A percentile compares a stretch with the other conserved stretches of the same genome.
These are phyloP conservation scores for Glonium stellatum DNA, from an alignment of 495 filamentous ascomycete species.

Conservation along the genomic window DNA sequence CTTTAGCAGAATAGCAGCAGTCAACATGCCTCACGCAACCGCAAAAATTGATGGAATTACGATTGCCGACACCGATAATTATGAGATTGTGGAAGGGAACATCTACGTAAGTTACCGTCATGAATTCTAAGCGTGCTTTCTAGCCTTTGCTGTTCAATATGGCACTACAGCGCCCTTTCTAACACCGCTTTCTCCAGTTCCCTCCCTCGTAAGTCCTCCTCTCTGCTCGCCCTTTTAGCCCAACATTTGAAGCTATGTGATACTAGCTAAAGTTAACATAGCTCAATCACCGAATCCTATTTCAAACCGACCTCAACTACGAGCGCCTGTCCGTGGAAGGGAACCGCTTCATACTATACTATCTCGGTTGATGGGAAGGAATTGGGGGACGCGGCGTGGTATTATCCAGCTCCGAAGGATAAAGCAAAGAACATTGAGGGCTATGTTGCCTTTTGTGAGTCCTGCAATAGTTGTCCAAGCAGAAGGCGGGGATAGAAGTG, in stretches of 20 bases:
- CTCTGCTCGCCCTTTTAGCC: no score
- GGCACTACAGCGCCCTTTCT: not conserved
- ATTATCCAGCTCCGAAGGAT: slow-evolving; percentile 54
- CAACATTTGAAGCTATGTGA: no score
- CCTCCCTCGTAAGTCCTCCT: slow-evolving; percentile 30
- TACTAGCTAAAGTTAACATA: slow-evolving; percentile 12
- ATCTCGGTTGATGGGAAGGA: slow-evolving; percentile 42
- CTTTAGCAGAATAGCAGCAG: not conserved
- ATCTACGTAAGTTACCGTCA: slow-evolving; percentile 49
- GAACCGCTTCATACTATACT: slow-evolving; percentile 60
- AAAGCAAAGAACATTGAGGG: slow-evolving; percentile 53
- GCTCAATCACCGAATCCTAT: slow-evolving; percentile 43
- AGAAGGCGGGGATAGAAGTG: not conserved
- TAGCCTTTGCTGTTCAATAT: not conserved
- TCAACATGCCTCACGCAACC: slow-evolving; percentile 45
- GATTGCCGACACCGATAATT: slow-evolving; percentile 55
- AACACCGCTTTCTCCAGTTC: slow-evolving; percentile 21
- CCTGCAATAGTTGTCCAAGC: not conserved
- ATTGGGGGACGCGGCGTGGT: slow-evolving; percentile 60
- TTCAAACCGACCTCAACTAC: slow-evolving; percentile 45
- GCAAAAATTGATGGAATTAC: slow-evolving; percentile 52
- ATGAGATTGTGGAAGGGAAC: slow-evolving; percentile 64
- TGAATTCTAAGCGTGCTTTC: slow-evolving; percentile 1
- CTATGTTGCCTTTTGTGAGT: slow-evolving; percentile 59
- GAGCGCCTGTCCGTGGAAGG: slow-evolving; percentile 64